These are phyloP conservation scores for Chamaecrista fasciculata DNA, from an alignment of 306 rosid species.

Conservation along the genomic window DNA sequence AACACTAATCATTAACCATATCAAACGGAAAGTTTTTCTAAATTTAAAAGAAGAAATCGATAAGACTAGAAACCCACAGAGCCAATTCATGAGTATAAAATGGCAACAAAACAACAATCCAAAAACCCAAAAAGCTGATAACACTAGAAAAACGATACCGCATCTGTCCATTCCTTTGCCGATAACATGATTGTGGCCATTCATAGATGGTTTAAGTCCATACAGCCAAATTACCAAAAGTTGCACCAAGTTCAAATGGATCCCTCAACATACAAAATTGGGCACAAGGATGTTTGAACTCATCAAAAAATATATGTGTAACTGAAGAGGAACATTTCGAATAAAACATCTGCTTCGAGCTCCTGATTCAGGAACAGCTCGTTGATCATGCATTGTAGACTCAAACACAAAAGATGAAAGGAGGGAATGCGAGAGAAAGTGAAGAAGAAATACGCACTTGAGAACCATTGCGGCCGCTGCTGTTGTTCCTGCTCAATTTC, in stretches of 20 bases:
- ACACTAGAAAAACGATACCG: not conserved
- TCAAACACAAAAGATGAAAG: not conserved
- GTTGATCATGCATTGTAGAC: not conserved
- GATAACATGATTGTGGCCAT: too few relatives aligned
- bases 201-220: not conserved
- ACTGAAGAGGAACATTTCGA: not conserved
- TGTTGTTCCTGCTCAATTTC: not conserved
- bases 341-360: not conserved
- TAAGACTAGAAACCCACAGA: too few relatives aligned
- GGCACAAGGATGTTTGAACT: not conserved
- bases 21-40: not conserved
- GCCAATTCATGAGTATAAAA: not conserved
- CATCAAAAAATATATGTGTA: not conserved
- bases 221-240: not conserved
- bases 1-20: not conserved
- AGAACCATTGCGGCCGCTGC: constrained; percentile 68
- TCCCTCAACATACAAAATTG: not conserved
- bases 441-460: constrained; percentile 45
- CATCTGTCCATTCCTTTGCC: not conserved
- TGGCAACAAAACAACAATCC: not conserved
- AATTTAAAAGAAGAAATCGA: not conserved
- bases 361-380: not conserved
- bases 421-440: not conserved
- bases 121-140: not conserved
- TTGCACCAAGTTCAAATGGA: not conserved